A percentile compares a stretch with the other conserved stretches of the same genome.
Evolutionary conservation across 768 basidiomycete genomes (phyloP).

Genomic region (Termitomyces sp.): DNA sequence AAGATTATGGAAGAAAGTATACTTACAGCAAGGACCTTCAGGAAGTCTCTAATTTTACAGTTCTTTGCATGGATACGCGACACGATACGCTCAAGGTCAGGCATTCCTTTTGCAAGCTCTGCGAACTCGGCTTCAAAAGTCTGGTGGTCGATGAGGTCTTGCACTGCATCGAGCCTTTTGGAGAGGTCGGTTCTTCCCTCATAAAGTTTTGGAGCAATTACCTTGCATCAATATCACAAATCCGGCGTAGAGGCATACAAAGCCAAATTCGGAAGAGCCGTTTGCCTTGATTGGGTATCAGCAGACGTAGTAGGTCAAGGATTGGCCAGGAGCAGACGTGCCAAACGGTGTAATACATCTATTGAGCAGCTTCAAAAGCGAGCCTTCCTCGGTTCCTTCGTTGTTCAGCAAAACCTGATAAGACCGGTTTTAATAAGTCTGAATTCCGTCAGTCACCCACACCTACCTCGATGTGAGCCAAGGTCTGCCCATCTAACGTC

Average conservation of each 20-base stretch:
- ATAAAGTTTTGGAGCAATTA: conserved; percentile 20
- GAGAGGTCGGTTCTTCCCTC: background rate
- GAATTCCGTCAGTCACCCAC: background rate
- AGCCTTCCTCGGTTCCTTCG: conserved; percentile 90
- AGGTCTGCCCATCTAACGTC: conserved; percentile 88
- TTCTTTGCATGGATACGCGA: conserved; percentile 93
- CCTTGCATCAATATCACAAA: conserved; percentile 86
- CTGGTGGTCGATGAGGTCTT: conserved; percentile 81
- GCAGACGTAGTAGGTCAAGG: background rate
- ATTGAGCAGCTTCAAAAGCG: conserved; percentile 74
- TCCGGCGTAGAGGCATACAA: conserved; percentile 83
- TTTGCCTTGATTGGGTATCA: conserved; percentile 55
- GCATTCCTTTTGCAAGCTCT: conserved; percentile 72
- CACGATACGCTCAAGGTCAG: conserved; percentile 91
- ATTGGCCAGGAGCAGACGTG: conserved; percentile 24
- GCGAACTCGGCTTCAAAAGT: conserved; percentile 75
- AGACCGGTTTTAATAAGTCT: background rate
- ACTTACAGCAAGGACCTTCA: conserved; percentile 71
- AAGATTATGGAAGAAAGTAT: background rate
- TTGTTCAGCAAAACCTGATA: conserved; percentile 79
- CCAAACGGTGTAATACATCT: conserved; percentile 92
- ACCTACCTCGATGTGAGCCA: conserved; percentile 88
- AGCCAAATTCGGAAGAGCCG: conserved; percentile 96
- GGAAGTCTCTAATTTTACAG: conserved; percentile 83
- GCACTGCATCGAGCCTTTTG: conserved; percentile 86